Conservation (phyloP, 75 land plant genomes). For the Gnetum montanum region DNA sequence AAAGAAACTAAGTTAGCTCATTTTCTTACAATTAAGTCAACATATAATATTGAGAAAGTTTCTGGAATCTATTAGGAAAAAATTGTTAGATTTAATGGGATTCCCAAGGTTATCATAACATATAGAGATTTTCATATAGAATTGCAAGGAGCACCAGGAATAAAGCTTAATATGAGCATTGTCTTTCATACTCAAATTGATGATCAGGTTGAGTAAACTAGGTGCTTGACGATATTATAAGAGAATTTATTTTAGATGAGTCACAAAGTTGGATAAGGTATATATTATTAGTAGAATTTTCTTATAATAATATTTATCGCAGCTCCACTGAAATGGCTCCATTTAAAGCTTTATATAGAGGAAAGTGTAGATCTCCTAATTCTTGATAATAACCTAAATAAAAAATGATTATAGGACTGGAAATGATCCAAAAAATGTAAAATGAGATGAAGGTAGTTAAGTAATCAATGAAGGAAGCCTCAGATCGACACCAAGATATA, state of each 20-base stretch:
- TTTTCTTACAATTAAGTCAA: neutral
- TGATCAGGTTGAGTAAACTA: slow-evolving; percentile 9
- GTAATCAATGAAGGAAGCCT: neutral
- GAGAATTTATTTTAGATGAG: neutral
- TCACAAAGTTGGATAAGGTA: neutral
- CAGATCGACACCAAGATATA: too few relatives aligned
- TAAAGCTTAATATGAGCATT: neutral
- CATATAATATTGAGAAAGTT: neutral
- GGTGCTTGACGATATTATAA: slow-evolving; percentile 2
- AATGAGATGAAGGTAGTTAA: neutral
- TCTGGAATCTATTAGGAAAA: neutral
- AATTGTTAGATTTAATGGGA: neutral
- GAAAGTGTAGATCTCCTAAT: neutral
- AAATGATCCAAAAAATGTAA: neutral
- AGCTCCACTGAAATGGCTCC: neutral
- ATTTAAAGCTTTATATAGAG: slow-evolving; percentile 1
- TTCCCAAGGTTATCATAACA: too few relatives aligned
- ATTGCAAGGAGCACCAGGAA: neutral
- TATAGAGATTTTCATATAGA: neutral
- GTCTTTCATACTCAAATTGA: too few relatives aligned
- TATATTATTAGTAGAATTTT: slow-evolving; percentile 2
- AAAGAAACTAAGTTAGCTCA: too few relatives aligned
- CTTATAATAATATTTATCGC: slow-evolving; percentile 7
- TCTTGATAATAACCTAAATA: neutral
- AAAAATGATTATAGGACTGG: neutral